Evolutionary conservation across 495 filamentous ascomycete genomes (phyloP), one percentile per base, ranked within the genome.

Genomic region (Aspergillus ellipticus): DNA sequence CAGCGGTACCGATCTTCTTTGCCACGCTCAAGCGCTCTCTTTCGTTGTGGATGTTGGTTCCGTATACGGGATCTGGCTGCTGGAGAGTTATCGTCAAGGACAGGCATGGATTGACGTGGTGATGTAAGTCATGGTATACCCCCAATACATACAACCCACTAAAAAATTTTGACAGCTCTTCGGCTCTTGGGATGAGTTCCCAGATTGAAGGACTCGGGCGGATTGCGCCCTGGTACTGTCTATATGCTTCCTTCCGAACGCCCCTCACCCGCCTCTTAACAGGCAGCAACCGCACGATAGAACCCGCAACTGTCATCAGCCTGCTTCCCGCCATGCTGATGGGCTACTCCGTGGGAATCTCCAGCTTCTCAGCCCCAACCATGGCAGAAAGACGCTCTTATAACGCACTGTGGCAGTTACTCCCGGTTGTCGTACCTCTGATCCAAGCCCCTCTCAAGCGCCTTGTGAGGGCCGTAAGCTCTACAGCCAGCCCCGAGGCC

Each of bases 361-460:
- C 42, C 16, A 58, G 45, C 0, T 64, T 61, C 54, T 49, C 51
- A 42, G 54, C 54, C 17, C 49, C 54, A 2, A 50, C 51, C 6
- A 24, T 66, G 17, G 45, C 53, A 10, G 4, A n/a, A 1, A 55
- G 58, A 4, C 49, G 35, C 31, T 21, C 9, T 13, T 51, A 42
- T 33, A 63, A 64, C 42, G 64, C 58, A 11, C n/a, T 53, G 37
- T 66, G 64, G 64, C 61, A 66, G 37, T 16, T 63, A 0, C 64
- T 63, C 51, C 64, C 64, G 5, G 15, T 66, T 3, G 37, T 55
- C 22, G 51, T 64, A 4, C 58, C 60, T 6, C 16, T 61, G 0
- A 19, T 61, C 3, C 64, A 66, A 50, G 0, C 39, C 37, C 55
- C 58, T 0, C 48, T 61, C 28, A 47, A 29, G 43, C 21, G 43